Evolutionary conservation across 257 asterid species (phyloP).

Genomic region (Thymus mandschuricus): DNA sequence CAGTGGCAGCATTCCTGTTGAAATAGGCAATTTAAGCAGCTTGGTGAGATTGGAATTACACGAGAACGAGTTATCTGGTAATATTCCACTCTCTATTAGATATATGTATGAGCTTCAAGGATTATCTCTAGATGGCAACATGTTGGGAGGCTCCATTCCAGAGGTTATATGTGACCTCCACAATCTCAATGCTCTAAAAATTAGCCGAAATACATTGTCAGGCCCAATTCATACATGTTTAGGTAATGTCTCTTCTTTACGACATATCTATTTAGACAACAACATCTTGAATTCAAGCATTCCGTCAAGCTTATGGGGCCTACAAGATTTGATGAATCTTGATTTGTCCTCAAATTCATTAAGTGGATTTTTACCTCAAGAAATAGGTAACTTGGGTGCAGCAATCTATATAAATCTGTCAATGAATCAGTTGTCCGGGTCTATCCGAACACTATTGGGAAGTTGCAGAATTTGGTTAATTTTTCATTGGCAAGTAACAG

Average conservation of each 20-base stretch:
- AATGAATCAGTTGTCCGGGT: neutral
- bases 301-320: slow-evolving; percentile 25
- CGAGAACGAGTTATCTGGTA: no score
- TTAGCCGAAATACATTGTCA: neutral
- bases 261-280: neutral
- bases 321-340: slow-evolving; percentile 4
- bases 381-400: no score
- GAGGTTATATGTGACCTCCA: neutral
- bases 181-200: neutral
- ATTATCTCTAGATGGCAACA: slow-evolving; percentile 6
- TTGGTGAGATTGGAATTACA: no score
- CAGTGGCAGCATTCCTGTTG: no score
- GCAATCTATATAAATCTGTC: no score
- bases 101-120: slow-evolving; percentile 24
- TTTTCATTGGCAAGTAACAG: neutral
- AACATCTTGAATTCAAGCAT: neutral
- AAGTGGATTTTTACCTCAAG: neutral
- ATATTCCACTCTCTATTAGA: no score
- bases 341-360: slow-evolving; percentile 26
- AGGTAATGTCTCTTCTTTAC: slow-evolving; percentile 22
- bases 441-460: slow-evolving; percentile 20
- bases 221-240: slow-evolving; percentile 27
- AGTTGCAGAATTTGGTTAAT: neutral
- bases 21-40: no score
- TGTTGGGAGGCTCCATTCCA: slow-evolving; percentile 23